These are phyloP conservation scores for Solanum acaule DNA, from an alignment of 257 asterid genomes.

Conservation along the genomic window DNA sequence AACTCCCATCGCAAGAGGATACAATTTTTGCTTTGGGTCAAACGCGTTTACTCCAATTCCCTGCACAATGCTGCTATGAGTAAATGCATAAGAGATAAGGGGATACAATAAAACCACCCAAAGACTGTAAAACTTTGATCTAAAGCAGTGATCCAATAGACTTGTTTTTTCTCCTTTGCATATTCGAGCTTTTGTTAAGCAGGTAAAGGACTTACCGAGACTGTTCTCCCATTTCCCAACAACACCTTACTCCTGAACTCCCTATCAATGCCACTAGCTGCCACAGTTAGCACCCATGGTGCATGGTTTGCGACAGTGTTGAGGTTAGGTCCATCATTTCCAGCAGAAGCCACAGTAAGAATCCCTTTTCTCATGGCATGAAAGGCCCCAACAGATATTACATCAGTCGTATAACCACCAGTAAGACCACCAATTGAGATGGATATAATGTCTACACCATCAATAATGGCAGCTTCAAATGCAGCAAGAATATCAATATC, in stretches of 20 bases:
- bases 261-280: constrained; percentile 76
- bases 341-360: constrained; percentile 75
- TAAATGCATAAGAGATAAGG: neutral
- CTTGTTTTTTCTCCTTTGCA: neutral
- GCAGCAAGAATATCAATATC: constrained; percentile 92
- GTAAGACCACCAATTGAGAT: constrained; percentile 66
- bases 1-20: constrained; percentile 60
- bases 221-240: constrained; percentile 52
- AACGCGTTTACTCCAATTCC: constrained; percentile 68
- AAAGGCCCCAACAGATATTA: constrained; percentile 71
- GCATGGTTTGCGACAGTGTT: constrained; percentile 60
- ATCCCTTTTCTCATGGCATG: constrained; percentile 80
- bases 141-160: neutral
- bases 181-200: neutral
- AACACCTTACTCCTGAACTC: constrained; percentile 51
- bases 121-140: neutral
- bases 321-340: constrained; percentile 61
- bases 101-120: neutral
- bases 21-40: constrained; percentile 43
- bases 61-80: constrained; percentile 18
- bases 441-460: constrained; percentile 86
- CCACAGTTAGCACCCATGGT: constrained; percentile 88
- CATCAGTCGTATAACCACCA: constrained; percentile 45
- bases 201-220: constrained; percentile 38
- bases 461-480: constrained; percentile 76